Percentiles rank a stretch among this genome's conserved stretches.
Evolutionary conservation across 352 stramenopile species (phyloP).

Genomic region (Pythium vanterpoolii): DNA sequence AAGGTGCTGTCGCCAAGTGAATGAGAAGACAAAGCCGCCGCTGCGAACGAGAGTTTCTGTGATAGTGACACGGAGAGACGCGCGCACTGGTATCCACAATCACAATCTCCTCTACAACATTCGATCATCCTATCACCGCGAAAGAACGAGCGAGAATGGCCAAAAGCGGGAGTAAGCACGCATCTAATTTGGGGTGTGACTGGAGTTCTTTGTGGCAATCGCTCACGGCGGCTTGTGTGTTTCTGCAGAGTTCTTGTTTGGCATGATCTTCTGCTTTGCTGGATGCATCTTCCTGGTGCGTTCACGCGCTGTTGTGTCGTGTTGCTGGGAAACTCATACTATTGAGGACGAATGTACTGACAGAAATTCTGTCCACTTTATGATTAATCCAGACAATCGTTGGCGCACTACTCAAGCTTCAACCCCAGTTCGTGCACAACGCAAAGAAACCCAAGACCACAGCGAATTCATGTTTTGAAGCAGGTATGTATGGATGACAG

Average conservation of each 20-base stretch:
- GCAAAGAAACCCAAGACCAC: conserved; percentile 72
- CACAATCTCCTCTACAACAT: neutral
- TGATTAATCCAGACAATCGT: conserved; percentile 48
- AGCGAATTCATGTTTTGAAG: conserved; percentile 73
- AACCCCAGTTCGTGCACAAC: conserved; percentile 67
- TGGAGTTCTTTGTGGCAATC: neutral
- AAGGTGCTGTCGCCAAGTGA: neutral
- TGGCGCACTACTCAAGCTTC: conserved; percentile 66
- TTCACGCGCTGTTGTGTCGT: neutral
- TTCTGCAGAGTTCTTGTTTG: conserved; percentile 58
- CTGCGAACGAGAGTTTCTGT: neutral
- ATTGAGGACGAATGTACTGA: neutral
- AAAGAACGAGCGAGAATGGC: conserved; percentile 15
- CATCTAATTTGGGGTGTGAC: neutral
- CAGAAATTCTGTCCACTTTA: neutral
- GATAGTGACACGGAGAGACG: neutral
- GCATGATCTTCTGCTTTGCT: conserved; percentile 74
- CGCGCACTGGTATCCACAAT: neutral
- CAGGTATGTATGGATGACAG: conserved; percentile 36
- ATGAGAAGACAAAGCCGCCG: conserved; percentile 1
- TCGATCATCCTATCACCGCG: neutral
- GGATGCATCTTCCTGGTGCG: conserved; percentile 77
- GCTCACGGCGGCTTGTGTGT: neutral
- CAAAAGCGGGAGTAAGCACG: conserved; percentile 24
- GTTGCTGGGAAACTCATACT: neutral